These are phyloP conservation scores for Rubus parviflorus DNA, from an alignment of 306 rosid species.

Conservation along the genomic window DNA sequence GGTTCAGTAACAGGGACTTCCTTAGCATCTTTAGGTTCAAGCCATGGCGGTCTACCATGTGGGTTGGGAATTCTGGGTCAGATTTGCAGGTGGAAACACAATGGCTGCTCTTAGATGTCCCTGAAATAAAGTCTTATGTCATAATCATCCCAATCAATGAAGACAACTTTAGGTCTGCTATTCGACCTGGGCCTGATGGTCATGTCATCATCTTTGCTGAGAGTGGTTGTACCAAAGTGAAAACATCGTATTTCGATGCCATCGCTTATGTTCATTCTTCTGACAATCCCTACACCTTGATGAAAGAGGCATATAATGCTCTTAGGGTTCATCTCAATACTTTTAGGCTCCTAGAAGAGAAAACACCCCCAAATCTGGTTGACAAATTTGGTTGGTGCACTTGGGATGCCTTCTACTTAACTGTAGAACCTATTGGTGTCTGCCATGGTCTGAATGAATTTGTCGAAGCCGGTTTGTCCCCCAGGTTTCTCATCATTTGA, in stretches of 20 bases:
- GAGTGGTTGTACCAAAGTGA: slow-evolving; percentile 66
- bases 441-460: slow-evolving; percentile 66
- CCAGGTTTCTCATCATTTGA: slow-evolving; percentile 81
- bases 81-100: slow-evolving; percentile 85
- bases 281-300: slow-evolving; percentile 70
- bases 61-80: slow-evolving; percentile 81
- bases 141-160: slow-evolving; percentile 65
- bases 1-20: slow-evolving; percentile 52
- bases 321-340: slow-evolving; percentile 66
- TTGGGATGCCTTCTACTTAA: slow-evolving; percentile 84
- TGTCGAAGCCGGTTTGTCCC: slow-evolving; percentile 50
- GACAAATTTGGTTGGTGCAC: slow-evolving; percentile 96
- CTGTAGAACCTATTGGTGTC: slow-evolving; percentile 67
- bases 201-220: slow-evolving; percentile 61
- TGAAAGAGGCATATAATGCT: slow-evolving; percentile 72
- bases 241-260: slow-evolving; percentile 47
- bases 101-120: slow-evolving; percentile 64
- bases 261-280: slow-evolving; percentile 65
- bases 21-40: slow-evolving; percentile 77
- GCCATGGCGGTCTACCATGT: slow-evolving; percentile 94
- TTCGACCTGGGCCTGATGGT: slow-evolving; percentile 64
- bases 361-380: slow-evolving; percentile 45
- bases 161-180: slow-evolving; percentile 63
- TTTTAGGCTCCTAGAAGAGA: slow-evolving; percentile 78
- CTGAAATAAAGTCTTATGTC: slow-evolving; percentile 67